Evolutionary conservation across 164 flowering plant genomes (phyloP).

Genomic region (Umbellularia californica): DNA sequence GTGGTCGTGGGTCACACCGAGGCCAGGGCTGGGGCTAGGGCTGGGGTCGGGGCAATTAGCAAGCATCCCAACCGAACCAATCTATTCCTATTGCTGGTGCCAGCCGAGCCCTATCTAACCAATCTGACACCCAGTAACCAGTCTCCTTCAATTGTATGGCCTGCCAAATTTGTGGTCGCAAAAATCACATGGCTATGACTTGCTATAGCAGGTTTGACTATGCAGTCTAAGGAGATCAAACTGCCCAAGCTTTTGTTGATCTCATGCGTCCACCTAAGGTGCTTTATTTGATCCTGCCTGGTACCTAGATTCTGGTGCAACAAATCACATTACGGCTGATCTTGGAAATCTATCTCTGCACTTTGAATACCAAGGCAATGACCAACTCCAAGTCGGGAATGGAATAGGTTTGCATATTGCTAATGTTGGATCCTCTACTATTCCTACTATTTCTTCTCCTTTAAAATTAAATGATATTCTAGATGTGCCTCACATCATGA

Average conservation of each 20-base stretch:
- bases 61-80: not conserved
- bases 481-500: too few relatives aligned
- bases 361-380: not conserved
- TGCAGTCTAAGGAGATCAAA: not conserved
- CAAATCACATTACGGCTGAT: not conserved
- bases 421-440: not conserved
- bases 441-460: not conserved
- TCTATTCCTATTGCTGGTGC: not conserved
- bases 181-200: not conserved
- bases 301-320: too few relatives aligned
- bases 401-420: constrained; percentile 1
- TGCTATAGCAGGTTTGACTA: not conserved
- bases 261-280: not conserved
- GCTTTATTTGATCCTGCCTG: not conserved
- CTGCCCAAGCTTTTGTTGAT: not conserved
- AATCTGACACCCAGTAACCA: not conserved
- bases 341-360: not conserved
- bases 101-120: not conserved
- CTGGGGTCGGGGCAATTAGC: not conserved
- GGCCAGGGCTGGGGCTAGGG: not conserved
- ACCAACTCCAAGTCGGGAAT: not conserved
- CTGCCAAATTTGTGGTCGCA: not conserved
- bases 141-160: not conserved
- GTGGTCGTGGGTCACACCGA: not conserved
- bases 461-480: not conserved